Conservation (phyloP, 2,329 filamentous ascomycete species). For the Elsinoe batatas region DNA sequence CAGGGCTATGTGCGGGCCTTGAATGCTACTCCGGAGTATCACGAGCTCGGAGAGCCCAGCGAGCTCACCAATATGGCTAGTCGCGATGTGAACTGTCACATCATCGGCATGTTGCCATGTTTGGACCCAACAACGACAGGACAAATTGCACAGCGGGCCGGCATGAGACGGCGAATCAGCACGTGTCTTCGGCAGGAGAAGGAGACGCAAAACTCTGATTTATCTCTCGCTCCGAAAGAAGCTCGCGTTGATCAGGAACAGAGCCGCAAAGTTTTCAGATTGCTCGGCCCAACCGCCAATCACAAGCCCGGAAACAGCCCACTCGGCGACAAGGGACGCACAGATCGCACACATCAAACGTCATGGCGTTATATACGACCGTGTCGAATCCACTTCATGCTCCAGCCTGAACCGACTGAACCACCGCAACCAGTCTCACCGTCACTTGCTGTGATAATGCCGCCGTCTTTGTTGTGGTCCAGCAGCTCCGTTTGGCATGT, state of each 20-base stretch:
- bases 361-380: constrained; percentile 8
- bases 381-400: constrained; percentile 5
- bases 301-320: background rate
- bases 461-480: background rate
- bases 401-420: constrained; percentile 4
- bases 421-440: background rate
- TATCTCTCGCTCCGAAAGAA: constrained; percentile 8
- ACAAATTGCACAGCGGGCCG: constrained; percentile 4
- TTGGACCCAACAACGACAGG: constrained; percentile 1
- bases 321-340: constrained; percentile 4
- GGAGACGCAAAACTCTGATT: background rate
- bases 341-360: constrained; percentile 4
- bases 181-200: background rate
- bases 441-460: constrained; percentile 5
- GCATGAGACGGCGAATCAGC: constrained; percentile 8
- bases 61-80: no score
- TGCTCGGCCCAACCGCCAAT: background rate
- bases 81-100: background rate
- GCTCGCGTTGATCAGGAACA: constrained; percentile 11
- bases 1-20: background rate
- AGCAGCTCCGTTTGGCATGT: background rate
- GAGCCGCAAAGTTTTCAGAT: constrained; percentile 9
- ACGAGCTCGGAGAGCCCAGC: background rate
- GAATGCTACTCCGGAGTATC: background rate
- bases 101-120: background rate